Conservation (phyloP, 371 early-diverging fungal genomes). For the Mortierella sp. region DNA sequence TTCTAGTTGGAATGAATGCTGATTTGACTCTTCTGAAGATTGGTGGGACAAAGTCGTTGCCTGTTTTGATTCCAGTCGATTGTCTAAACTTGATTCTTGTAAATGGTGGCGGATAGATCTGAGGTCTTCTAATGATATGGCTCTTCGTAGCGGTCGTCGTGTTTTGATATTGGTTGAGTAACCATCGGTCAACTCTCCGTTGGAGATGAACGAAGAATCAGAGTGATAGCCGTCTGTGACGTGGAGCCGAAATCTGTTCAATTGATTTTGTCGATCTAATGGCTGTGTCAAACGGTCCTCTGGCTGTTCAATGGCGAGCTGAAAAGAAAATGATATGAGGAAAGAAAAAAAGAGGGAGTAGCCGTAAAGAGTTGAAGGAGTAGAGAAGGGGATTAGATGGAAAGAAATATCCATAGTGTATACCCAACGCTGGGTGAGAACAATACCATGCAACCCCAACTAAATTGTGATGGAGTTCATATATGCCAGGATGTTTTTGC, state of each 20-base stretch:
- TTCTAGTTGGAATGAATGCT: neutral
- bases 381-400: neutral
- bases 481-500: too few species aligned
- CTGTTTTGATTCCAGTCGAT: constrained; percentile 4
- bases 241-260: constrained; percentile 13
- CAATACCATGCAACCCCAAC: too few species aligned
- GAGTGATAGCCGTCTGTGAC: constrained; percentile 42
- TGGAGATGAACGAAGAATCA: constrained; percentile 31
- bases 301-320: constrained; percentile 31
- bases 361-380: neutral
- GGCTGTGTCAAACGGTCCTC: constrained; percentile 9
- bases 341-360: neutral
- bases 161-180: constrained; percentile 13
- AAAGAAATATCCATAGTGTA: too few species aligned
- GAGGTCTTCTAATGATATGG: constrained; percentile 45
- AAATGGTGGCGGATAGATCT: constrained; percentile 27
- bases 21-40: neutral
- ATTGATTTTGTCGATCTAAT: neutral
- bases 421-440: too few species aligned
- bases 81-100: constrained; percentile 6
- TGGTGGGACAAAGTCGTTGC: neutral
- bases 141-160: constrained; percentile 34
- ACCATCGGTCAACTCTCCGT: constrained; percentile 35
- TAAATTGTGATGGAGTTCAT: too few species aligned
- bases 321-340: neutral